These are phyloP conservation scores for Mucor sp. DNA, from an alignment of 371 early-diverging fungal genomes.

Conservation along the genomic window DNA sequence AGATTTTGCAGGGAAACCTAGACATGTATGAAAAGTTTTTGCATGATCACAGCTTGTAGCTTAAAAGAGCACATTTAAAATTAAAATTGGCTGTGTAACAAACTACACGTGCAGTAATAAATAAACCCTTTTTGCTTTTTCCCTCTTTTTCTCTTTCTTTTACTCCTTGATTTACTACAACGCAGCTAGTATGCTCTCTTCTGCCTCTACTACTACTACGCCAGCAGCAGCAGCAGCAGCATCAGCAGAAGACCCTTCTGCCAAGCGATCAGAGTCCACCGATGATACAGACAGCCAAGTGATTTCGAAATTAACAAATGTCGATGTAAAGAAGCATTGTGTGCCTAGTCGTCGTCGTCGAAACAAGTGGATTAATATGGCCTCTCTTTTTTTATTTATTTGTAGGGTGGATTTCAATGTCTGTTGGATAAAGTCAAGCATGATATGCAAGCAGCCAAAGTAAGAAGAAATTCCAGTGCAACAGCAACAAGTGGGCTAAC, in stretches of 20 bases:
- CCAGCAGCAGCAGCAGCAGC: too few relatives aligned
- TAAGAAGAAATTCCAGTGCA: too few relatives aligned
- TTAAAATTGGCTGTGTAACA: background rate
- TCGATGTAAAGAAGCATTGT: slow-evolving; percentile 14
- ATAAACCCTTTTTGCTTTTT: background rate
- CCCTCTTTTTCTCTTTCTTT: background rate
- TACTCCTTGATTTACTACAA: background rate
- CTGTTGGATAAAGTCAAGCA: slow-evolving; percentile 49
- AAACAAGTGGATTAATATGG: background rate
- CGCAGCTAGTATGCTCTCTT: slow-evolving; percentile 1
- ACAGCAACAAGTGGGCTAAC: background rate
- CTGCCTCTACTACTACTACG: background rate
- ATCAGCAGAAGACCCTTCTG: background rate
- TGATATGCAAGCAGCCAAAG: slow-evolving; percentile 44
- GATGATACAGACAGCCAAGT: slow-evolving; percentile 2
- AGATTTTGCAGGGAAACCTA: slow-evolving; percentile 28
- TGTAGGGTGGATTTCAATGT: slow-evolving; percentile 41
- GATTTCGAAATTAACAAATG: slow-evolving; percentile 15
- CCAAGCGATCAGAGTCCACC: background rate
- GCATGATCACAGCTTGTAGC: slow-evolving; percentile 18
- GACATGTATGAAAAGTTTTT: slow-evolving; percentile 33
- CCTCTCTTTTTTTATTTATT: too few relatives aligned
- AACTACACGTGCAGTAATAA: background rate
- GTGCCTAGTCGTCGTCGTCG: background rate
- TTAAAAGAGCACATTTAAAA: background rate